phyloP scores from a whole-genome alignment of 2,329 filamentous ascomycete genomes.

The Xylaria sp. region DNA sequence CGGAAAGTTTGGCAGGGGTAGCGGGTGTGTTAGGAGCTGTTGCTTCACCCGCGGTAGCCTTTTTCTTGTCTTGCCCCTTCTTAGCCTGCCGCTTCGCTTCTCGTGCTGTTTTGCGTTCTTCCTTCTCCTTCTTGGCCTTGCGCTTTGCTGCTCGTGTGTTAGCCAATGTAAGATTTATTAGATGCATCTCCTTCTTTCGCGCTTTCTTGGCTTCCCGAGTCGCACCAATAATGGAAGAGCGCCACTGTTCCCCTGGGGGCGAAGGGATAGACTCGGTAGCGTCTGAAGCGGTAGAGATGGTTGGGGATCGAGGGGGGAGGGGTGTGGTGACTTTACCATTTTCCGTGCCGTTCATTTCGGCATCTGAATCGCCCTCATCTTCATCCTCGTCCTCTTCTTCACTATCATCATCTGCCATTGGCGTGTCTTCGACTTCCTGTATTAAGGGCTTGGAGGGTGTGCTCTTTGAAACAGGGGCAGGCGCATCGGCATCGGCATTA shows the following conservation, averaged over 20 bases:
- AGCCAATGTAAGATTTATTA: conserved; percentile 36
- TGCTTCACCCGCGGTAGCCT: conserved; percentile 35
- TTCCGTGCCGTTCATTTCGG: conserved; percentile 43
- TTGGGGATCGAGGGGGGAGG: conserved; percentile 3
- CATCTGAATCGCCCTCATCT: conserved; percentile 47
- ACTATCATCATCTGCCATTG: conserved; percentile 50
- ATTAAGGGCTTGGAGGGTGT: conserved; percentile 47
- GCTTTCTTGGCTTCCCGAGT: conserved; percentile 39
- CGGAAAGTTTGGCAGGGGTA: conserved; percentile 52
- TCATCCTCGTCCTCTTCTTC: conserved; percentile 50
- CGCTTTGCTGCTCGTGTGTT: conserved; percentile 38
- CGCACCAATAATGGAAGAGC: conserved; percentile 7
- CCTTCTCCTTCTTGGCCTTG: conserved; percentile 46
- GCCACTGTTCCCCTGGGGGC: conserved; percentile 2
- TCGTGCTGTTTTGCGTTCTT: conserved; percentile 29
- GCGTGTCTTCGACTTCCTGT: conserved; percentile 48
- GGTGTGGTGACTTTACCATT: conserved; percentile 35
- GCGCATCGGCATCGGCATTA: conserved; percentile 90
- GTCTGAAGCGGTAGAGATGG: conserved; percentile 32
- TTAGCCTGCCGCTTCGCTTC: conserved; percentile 51
- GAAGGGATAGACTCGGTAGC: conserved; percentile 33
- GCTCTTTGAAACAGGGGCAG: conserved; percentile 55
- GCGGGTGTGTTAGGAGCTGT: conserved; percentile 43
- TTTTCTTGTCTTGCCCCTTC: conserved; percentile 42
- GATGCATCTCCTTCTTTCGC: conserved; percentile 38